Conservation (phyloP, 768 basidiomycete species). For the Inosperma sp. region DNA sequence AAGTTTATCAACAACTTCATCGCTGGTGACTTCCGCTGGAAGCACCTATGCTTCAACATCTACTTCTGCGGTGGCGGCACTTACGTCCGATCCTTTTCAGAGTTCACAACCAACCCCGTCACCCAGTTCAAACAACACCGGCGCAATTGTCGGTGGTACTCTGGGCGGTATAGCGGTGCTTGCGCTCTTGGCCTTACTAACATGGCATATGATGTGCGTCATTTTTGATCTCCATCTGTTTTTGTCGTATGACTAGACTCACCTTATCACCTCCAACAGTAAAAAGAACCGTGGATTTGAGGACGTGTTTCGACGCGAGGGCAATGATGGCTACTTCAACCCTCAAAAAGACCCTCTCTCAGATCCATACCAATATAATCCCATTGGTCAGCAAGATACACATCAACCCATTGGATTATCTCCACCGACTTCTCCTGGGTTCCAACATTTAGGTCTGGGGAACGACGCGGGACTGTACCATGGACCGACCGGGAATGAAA, state of each 20-base stretch:
- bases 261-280: slow-evolving; percentile 10
- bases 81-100: slow-evolving; percentile 8
- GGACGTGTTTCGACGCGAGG: slow-evolving; percentile 23
- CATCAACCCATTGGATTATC: slow-evolving; percentile 15
- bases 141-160: slow-evolving; percentile 26
- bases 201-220: slow-evolving; percentile 25
- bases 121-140: slow-evolving; percentile 17
- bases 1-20: too few species aligned
- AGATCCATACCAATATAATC: slow-evolving; percentile 58
- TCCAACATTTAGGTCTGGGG: slow-evolving; percentile 28
- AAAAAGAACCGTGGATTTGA: slow-evolving; percentile 22
- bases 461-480: background rate
- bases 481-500: background rate
- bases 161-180: slow-evolving; percentile 25
- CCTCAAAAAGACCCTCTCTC: slow-evolving; percentile 17
- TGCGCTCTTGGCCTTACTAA: slow-evolving; percentile 21
- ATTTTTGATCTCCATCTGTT: slow-evolving; percentile 4
- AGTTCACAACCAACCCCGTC: slow-evolving; percentile 5
- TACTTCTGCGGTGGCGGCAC: background rate
- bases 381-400: slow-evolving; percentile 46
- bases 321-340: slow-evolving; percentile 12
- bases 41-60: slow-evolving; percentile 4
- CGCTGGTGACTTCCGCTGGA: too few species aligned
- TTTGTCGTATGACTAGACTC: background rate
- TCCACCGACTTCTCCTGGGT: slow-evolving; percentile 34